Conservation (phyloP, 805 yeast genomes). For the Monosporozyma aquatica region DNA sequence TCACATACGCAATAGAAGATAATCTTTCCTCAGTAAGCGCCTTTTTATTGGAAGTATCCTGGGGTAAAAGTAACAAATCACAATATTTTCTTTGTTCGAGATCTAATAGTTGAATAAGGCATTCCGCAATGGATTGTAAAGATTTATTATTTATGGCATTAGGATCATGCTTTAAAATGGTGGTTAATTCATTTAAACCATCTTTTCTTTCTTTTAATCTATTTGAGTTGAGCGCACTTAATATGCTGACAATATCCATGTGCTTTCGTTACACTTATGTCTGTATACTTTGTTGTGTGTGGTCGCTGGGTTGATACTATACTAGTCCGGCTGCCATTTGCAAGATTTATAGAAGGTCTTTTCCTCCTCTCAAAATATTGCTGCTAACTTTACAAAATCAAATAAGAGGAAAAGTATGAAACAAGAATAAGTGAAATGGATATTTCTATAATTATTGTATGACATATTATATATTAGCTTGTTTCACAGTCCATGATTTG, state of each 20-base stretch:
- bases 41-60: slow-evolving; percentile 18
- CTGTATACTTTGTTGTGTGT: neutral
- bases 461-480: neutral
- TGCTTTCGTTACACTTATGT: too few species aligned
- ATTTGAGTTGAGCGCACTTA: slow-evolving; percentile 34
- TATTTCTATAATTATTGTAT: neutral
- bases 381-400: too few species aligned
- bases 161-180: slow-evolving; percentile 19
- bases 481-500: slow-evolving; percentile 23
- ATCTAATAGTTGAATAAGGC: slow-evolving; percentile 26
- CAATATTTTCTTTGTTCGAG: slow-evolving; percentile 30
- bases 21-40: slow-evolving; percentile 26
- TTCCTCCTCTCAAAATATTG: too few species aligned
- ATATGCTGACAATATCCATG: slow-evolving; percentile 6
- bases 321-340: too few species aligned
- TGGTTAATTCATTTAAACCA: slow-evolving; percentile 36
- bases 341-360: too few species aligned
- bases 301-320: too few species aligned
- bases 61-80: slow-evolving; percentile 3
- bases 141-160: slow-evolving; percentile 15
- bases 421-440: too few species aligned
- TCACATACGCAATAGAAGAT: slow-evolving; percentile 19
- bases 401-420: too few species aligned
- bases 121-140: slow-evolving; percentile 19
- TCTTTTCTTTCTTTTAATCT: slow-evolving; percentile 49